Base-by-base conservation (phyloP, 768 basidiomycete genomes). In the Suillus subaureus region DNA sequence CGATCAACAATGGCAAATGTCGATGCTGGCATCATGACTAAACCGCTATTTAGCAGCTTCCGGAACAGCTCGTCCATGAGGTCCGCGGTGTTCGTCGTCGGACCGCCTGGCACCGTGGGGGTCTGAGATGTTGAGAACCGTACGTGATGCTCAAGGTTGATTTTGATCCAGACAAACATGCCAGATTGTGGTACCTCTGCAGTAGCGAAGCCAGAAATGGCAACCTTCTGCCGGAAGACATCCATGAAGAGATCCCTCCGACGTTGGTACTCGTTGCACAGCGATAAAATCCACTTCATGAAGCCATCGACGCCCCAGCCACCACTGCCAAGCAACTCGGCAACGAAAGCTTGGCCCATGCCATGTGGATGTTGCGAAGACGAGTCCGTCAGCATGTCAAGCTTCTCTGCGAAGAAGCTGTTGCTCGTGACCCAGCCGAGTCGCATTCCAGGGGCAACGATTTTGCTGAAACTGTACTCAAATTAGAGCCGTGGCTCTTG, bases 121-220 rank as follows among this genome's bases (percentile, higher is more conserved):
- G 69, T 68, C 63, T 68, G 70, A 43, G 75, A 69, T 11, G 54
- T 57, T 51, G 70, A 68, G 72, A 75, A 84, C 26, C 80, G 77
- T 45, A 81, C 77, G 66, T 86, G 84, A 15, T 73, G 73, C 61
- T 79, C 70, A 60, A 86, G 68, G 70, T 83, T 68, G 23, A 87
- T 73, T 65, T 78, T 76, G 68, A 84, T 77, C 84, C 84, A 87
- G 49, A 85, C 76, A 72, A 87, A 87, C 85, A 87, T 87, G 66
- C 86, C 85, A 12, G 82, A 84, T 62, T 82, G 65, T 3, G 75
- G 73, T 2, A 60, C 70, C 51, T 76, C 73, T 1, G 80, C 80
- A 40, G 74, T 75, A 12, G 75, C 83, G 40, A 75, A 68, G 9
- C 78, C 77, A 51, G 74, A 72, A 15, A 67, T 51, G 7, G 66